Conservation (phyloP, 176 grass and related monocot species). For the Triticum timopheevii region DNA sequence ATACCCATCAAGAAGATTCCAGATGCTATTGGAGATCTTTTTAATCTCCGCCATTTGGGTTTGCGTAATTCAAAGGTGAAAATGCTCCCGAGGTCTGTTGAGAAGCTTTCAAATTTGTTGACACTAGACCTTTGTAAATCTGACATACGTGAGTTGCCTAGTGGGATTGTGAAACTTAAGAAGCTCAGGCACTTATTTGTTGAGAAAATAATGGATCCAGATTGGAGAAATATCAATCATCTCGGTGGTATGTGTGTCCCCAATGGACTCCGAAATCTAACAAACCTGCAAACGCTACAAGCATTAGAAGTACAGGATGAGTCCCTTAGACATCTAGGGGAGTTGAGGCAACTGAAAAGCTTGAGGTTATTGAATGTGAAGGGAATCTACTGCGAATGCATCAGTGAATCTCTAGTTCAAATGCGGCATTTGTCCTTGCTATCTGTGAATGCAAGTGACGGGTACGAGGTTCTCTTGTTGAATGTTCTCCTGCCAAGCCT, state of each 20-base stretch:
- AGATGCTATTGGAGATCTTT: no score
- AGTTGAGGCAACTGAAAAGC: no score
- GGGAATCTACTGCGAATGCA: not conserved
- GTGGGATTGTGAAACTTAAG: not conserved
- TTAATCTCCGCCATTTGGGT: not conserved
- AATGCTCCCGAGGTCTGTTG: conserved; percentile 11
- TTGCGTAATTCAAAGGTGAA: conserved; percentile 32
- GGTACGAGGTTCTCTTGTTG: no score
- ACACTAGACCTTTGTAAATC: not conserved
- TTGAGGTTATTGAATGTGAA: no score
- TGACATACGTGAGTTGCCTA: not conserved
- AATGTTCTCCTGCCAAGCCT: not conserved
- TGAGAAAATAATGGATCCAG: not conserved
- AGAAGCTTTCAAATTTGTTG: not conserved
- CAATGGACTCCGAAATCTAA: not conserved
- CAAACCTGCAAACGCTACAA: no score
- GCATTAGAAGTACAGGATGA: no score
- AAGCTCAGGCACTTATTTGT: conserved; percentile 31
- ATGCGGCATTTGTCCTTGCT: not conserved
- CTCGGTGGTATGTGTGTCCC: not conserved
- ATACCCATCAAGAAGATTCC: no score
- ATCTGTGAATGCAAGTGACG: no score
- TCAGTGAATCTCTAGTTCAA: conserved; percentile 14
- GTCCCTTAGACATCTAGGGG: no score
- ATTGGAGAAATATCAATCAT: no score